Percentiles rank a stretch among this genome's conserved stretches.
phyloP scores from a whole-genome alignment of 805 yeast genomes.

The Wickerhamomyces mucosus region DNA sequence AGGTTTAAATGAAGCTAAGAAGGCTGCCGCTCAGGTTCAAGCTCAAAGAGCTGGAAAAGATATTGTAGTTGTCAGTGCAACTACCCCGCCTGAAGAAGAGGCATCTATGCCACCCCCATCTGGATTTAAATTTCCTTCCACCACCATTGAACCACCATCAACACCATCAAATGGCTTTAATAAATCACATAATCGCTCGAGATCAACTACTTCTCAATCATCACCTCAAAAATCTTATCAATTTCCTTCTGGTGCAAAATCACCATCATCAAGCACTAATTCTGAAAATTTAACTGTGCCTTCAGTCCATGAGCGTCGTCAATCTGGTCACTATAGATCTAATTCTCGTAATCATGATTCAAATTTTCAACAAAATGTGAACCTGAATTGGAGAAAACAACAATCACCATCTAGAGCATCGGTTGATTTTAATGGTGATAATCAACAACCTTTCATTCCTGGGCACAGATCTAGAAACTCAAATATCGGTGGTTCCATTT shows the following conservation, averaged over 20 bases:
- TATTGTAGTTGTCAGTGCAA: constrained; percentile 5
- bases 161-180: constrained; percentile 4
- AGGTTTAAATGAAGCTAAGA: constrained; percentile 86
- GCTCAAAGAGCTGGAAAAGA: constrained; percentile 45
- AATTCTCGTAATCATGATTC: constrained; percentile 29
- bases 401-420: constrained; percentile 26
- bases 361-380: constrained; percentile 36
- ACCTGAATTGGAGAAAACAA: constrained; percentile 53
- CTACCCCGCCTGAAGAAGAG: constrained; percentile 5
- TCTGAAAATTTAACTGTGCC: constrained; percentile 8
- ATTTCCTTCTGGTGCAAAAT: constrained; percentile 56
- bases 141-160: constrained; percentile 25
- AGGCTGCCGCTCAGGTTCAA: constrained; percentile 90
- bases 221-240: constrained; percentile 47
- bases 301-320: constrained; percentile 28
- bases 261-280: constrained; percentile 9
- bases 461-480: constrained; percentile 77
- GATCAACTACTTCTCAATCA: constrained; percentile 13
- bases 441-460: constrained; percentile 47
- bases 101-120: constrained; percentile 22
- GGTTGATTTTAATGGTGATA: constrained; percentile 20
- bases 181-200: constrained; percentile 17
- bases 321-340: constrained; percentile 30
- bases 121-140: constrained; percentile 49
- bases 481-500: constrained; percentile 49